Percentiles rank a stretch among this genome's conserved stretches.
Conservation (phyloP, 169 alveolate genomes). For the Eimeria sp. region DNA sequence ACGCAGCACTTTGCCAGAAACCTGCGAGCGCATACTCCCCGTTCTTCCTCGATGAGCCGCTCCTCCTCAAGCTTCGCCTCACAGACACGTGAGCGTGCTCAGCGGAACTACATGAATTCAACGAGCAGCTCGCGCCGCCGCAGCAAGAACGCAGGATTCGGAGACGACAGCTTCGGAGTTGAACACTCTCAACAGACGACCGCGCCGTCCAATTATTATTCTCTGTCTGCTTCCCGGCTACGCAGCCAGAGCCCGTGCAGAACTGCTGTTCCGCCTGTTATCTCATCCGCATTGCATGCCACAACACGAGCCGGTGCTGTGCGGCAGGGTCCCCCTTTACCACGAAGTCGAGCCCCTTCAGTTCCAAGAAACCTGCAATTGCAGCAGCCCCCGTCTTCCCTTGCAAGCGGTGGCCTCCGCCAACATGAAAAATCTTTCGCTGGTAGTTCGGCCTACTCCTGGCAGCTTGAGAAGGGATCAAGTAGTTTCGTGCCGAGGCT, state of each 20-base stretch:
- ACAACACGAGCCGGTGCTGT: background rate
- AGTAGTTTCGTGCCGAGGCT: background rate
- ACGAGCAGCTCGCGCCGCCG: slow-evolving; percentile 78
- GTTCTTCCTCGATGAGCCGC: slow-evolving; percentile 58
- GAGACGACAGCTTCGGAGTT: background rate
- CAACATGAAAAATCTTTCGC: background rate
- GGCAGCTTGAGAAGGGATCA: background rate
- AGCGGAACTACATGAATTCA: slow-evolving; percentile 47
- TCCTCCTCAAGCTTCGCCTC: slow-evolving; percentile 18
- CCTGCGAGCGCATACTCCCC: slow-evolving; percentile 33
- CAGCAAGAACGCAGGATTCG: slow-evolving; percentile 30
- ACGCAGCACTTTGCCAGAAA: slow-evolving; percentile 53
- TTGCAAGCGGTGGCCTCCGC: background rate
- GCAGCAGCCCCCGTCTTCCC: background rate
- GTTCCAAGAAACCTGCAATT: background rate
- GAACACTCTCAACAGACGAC: background rate
- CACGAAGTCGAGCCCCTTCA: slow-evolving; percentile 15
- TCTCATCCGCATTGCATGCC: background rate
- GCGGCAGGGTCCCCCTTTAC: slow-evolving; percentile 72
- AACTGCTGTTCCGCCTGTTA: background rate
- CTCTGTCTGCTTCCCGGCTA: background rate
- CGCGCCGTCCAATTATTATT: background rate
- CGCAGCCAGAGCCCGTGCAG: slow-evolving; percentile 66
- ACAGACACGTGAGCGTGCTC: slow-evolving; percentile 24
- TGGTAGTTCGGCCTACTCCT: background rate